phyloP scores from a whole-genome alignment of 140 eudicot genomes.

The Stevia rebaudiana region DNA sequence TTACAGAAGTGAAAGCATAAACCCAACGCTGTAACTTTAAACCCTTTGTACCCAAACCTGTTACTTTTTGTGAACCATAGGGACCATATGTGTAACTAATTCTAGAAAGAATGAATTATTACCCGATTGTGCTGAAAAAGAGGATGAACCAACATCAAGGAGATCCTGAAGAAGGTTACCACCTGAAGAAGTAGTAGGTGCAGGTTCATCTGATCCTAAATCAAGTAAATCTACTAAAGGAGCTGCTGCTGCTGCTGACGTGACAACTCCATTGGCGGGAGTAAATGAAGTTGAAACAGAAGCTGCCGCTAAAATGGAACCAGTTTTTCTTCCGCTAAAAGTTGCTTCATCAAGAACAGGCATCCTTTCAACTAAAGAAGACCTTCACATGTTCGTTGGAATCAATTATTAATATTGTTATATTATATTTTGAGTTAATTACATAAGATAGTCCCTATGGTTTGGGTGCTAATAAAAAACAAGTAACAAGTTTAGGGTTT shows the following conservation, averaged over 20 bases:
- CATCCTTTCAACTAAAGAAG: constrained; percentile 81
- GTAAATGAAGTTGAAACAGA: constrained; percentile 53
- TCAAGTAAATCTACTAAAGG: constrained; percentile 91
- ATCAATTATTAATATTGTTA: too few species aligned
- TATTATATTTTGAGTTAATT: too few species aligned
- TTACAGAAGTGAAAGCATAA: too few species aligned
- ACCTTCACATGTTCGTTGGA: constrained; percentile 43
- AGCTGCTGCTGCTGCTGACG: constrained; percentile 51
- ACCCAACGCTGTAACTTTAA: too few species aligned
- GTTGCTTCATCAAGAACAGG: constrained; percentile 96
- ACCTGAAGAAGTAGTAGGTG: constrained; percentile 63
- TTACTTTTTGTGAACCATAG: too few species aligned
- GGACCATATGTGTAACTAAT: too few species aligned
- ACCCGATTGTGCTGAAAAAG: constrained; percentile 68
- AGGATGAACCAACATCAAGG: constrained; percentile 72
- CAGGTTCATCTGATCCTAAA: constrained; percentile 63
- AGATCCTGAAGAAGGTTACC: constrained; percentile 93
- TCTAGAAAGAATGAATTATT: constrained; percentile 15
- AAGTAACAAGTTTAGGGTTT: too few species aligned
- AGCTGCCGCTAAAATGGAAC: constrained; percentile 56
- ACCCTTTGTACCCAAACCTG: too few species aligned
- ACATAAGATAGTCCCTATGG: too few species aligned
- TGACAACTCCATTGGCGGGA: constrained; percentile 66
- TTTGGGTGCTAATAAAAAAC: too few species aligned
- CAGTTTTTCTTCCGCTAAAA: constrained; percentile 65